Evolutionary conservation across 148 eudicot species (phyloP).

Genomic region (Euryodendron excelsum): DNA sequence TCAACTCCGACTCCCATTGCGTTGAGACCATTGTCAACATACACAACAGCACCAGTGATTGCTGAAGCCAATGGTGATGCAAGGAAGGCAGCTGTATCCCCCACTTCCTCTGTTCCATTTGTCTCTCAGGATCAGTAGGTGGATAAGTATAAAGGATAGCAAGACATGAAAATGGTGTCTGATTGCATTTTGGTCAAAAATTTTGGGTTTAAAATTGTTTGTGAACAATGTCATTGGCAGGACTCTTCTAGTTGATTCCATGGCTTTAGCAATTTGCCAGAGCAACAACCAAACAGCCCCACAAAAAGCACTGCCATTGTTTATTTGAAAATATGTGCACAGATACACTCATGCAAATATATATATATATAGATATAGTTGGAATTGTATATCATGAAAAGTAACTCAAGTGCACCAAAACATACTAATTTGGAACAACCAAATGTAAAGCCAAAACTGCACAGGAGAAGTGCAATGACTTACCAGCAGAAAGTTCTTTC

Average conservation of each 20-base stretch:
- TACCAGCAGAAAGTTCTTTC: conserved; percentile 88
- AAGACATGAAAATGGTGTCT: not conserved
- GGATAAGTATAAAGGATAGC: not conserved
- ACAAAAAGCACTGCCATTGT: not conserved
- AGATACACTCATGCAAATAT: not conserved
- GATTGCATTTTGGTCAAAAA: not conserved
- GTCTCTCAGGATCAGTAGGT: conserved; percentile 5
- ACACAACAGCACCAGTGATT: conserved; percentile 83
- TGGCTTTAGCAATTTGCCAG: conserved; percentile 1
- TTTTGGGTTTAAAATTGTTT: not conserved
- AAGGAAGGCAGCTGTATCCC: conserved; percentile 94
- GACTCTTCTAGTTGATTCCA: not conserved
- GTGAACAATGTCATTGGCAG: not conserved
- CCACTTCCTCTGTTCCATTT: conserved; percentile 81
- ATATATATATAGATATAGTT: not conserved
- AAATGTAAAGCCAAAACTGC: not conserved
- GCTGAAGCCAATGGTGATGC: conserved; percentile 98
- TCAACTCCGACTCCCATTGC: conserved; percentile 99
- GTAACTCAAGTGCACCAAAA: not conserved
- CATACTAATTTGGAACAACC: not conserved
- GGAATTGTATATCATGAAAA: not conserved
- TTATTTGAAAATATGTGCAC: not conserved
- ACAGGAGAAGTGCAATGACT: conserved; percentile 10
- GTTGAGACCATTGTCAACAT: conserved; percentile 96
- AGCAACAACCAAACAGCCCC: not conserved